Conservation (phyloP, 2,329 filamentous ascomycete genomes). For the Cladosporium cucumerinum region DNA sequence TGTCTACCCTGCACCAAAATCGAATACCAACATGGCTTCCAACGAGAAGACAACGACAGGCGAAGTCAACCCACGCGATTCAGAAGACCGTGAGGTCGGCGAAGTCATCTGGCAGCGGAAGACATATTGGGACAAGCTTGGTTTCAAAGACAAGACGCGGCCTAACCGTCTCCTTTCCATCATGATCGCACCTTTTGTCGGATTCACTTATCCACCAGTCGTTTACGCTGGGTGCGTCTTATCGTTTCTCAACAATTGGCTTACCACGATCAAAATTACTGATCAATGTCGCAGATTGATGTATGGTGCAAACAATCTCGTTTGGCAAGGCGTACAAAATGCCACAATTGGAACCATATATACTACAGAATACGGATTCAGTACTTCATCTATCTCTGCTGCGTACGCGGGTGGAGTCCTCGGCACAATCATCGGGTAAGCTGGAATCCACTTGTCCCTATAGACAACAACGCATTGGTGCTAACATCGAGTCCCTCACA, state of each 20-base stretch:
- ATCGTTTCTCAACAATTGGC: not conserved
- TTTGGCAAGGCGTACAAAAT: conserved; percentile 27
- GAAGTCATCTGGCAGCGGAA: conserved; percentile 36
- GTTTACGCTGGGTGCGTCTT: conserved; percentile 23
- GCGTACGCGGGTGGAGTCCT: conserved; percentile 17
- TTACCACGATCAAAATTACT: not conserved
- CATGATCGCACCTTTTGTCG: conserved; percentile 29
- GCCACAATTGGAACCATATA: conserved; percentile 21
- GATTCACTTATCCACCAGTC: conserved; percentile 26
- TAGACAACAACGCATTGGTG: conserved; percentile 36
- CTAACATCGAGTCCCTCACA: conserved; percentile 35
- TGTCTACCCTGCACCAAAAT: not conserved
- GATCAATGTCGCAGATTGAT: conserved; percentile 17
- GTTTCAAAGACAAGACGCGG: conserved; percentile 40
- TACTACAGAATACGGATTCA: conserved; percentile 10
- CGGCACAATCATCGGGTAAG: conserved; percentile 21
- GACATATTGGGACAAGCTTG: conserved; percentile 44
- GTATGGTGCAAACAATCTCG: conserved; percentile 27
- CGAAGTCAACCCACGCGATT: conserved; percentile 34
- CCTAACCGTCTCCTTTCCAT: conserved; percentile 43
- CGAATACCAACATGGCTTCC: not conserved
- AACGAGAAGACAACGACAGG: conserved; percentile 31
- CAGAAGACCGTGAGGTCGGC: conserved; percentile 28
- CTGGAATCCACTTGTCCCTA: conserved; percentile 26
- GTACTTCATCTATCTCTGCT: conserved; percentile 7